A percentile compares a stretch with the other conserved stretches of the same genome.
Conservation (phyloP, 768 basidiomycete species). For the Boletus insuetus region DNA sequence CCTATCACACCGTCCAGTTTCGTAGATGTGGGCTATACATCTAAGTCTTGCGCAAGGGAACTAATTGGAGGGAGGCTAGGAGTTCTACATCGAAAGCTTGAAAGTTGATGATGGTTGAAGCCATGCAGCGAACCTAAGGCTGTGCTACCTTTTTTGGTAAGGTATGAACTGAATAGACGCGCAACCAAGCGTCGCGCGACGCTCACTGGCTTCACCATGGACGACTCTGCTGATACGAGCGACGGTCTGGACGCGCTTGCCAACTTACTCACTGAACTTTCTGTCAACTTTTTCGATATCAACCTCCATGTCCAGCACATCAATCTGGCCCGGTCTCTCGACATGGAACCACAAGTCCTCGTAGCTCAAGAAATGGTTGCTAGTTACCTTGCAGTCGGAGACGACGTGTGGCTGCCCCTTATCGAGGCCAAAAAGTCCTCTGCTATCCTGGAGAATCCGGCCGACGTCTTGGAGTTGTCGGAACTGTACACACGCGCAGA, state of each 20-base stretch:
- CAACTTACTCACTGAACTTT: constrained; percentile 55
- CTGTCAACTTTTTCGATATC: constrained; percentile 59
- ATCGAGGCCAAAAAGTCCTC: constrained; percentile 52
- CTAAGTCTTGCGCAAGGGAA: not conserved
- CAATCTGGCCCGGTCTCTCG: constrained; percentile 51
- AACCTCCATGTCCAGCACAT: constrained; percentile 67
- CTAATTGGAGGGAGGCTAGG: not conserved
- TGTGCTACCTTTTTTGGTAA: constrained; percentile 9
- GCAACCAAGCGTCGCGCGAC: not conserved
- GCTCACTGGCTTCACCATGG: constrained; percentile 36
- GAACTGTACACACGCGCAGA: constrained; percentile 65
- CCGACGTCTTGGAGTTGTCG: constrained; percentile 55
- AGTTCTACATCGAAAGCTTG: no score
- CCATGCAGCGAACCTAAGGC: no score
- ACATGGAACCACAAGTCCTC: constrained; percentile 56
- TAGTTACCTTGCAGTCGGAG: constrained; percentile 58
- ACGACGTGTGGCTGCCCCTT: constrained; percentile 74
- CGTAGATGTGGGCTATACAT: not conserved
- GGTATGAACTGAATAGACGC: not conserved
- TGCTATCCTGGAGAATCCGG: constrained; percentile 48
- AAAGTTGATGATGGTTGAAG: no score
- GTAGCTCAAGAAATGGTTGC: constrained; percentile 67
- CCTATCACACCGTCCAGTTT: not conserved
- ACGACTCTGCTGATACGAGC: constrained; percentile 37
- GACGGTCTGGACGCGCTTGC: constrained; percentile 64